Base-by-base conservation (phyloP, 257 asterid genomes). In the Osmanthus fragrans region DNA sequence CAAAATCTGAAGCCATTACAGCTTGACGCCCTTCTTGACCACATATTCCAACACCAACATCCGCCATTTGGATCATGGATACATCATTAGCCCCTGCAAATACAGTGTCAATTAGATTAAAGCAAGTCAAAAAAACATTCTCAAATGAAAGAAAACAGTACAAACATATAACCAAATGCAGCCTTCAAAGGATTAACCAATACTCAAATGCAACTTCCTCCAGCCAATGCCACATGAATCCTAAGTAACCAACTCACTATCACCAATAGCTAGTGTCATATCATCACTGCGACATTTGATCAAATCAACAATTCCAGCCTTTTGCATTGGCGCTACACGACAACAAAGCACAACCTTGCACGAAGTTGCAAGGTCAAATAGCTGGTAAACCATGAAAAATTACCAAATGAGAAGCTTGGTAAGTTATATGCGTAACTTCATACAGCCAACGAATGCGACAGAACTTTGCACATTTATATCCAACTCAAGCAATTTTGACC, bases 21-120 rank as follows among this genome's bases (percentile, higher is more conserved):
- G 99, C 99, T 89, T 96, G 99, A 74, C 98, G 96, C 85, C 99
- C 99, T 88, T 96, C 99, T 84, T 89, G 97, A 80, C 99, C 99
- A 86, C 97, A 92, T 80, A 96, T 89, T 78, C 99, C 99, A 81
- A 96, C 97, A 82, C 99, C 99, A 88, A 96, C 98, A 88, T 96
- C 99, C 68, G 99, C 98, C 98, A 96, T 96, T 93, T 96, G 99
- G 82, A 96, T 96, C 99, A 96, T 96, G 75, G 99, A 96, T 84
- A 96, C 98, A 74, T 96, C 99, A 82, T 96, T 96, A 19, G 99
- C 99, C 84, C 99, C 99, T 96, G 83, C 29, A 80, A 47, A 82
- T 66, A 72, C 64, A 78, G 64, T 18, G 70, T 64, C 72, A 47
- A 82, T 85, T 71, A 80, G 80, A 79, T 66, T 77, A 79, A 75